A percentile compares a stretch with the other conserved stretches of the same genome.
phyloP scores from a whole-genome alignment of 2,329 filamentous ascomycete species.

The Corniculantispora saksenae region DNA sequence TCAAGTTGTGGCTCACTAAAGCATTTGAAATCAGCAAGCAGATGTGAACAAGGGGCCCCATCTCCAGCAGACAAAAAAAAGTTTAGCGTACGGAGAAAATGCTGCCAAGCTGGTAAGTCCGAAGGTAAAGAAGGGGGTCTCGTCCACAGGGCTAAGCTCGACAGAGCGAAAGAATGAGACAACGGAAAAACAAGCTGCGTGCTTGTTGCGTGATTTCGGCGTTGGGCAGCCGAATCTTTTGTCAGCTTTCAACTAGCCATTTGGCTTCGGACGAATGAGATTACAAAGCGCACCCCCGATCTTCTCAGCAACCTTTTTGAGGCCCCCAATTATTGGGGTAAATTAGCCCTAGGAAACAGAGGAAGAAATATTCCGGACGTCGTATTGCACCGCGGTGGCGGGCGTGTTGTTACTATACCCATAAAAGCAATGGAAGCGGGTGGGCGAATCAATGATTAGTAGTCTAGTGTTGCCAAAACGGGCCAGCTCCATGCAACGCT shows the following conservation, averaged over 20 bases:
- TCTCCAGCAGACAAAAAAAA: background rate
- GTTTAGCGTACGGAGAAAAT: background rate
- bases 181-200: background rate
- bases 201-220: background rate
- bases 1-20: constrained; percentile 1
- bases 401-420: background rate
- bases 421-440: background rate
- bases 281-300: constrained; percentile 2
- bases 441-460: background rate
- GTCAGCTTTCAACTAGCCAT: background rate
- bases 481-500: background rate
- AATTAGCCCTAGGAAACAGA: background rate
- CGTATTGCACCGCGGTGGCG: background rate
- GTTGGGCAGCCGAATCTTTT: background rate
- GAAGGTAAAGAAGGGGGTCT: background rate
- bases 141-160: background rate
- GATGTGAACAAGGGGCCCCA: background rate
- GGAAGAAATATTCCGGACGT: background rate
- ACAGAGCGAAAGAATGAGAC: background rate
- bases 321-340: background rate
- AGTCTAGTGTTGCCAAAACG: background rate
- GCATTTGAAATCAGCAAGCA: constrained; percentile 16
- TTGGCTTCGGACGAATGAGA: background rate
- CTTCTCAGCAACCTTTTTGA: background rate
- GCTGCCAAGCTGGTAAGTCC: background rate